Conservation (phyloP, 2,329 filamentous ascomycete genomes). For the Diplocarpon mali region DNA sequence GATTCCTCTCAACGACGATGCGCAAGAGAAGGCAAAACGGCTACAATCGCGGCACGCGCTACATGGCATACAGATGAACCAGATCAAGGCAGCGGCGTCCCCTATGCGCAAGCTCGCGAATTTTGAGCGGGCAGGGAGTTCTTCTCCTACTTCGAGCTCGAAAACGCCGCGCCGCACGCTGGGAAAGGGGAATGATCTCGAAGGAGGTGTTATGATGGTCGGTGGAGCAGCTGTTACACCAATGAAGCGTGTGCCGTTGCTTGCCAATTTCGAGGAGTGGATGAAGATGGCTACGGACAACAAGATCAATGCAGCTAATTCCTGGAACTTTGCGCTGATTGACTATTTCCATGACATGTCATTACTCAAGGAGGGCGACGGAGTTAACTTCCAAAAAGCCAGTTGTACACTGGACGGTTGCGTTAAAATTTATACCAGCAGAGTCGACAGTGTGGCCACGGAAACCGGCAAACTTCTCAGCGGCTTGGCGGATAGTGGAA, state of each 20-base stretch:
- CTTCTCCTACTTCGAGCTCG: conserved; percentile 43
- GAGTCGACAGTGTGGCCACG: conserved; percentile 95
- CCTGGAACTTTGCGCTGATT: conserved; percentile 99
- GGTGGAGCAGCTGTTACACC: conserved; percentile 74
- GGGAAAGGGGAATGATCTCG: conserved; percentile 33
- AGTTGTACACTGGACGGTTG: conserved; percentile 96
- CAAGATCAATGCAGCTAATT: conserved; percentile 96
- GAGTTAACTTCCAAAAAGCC: conserved; percentile 97
- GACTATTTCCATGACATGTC: conserved; percentile 99
- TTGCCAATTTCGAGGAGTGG: conserved; percentile 99
- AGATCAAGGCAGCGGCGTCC: conserved; percentile 72
- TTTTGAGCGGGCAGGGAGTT: conserved; percentile 47
- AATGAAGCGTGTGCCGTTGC: conserved; percentile 88
- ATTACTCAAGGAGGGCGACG: conserved; percentile 85
- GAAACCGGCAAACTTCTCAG: conserved; percentile 93
- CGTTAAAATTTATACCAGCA: conserved; percentile 97
- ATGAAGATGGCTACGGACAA: conserved; percentile 99
- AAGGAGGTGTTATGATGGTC: conserved; percentile 53
- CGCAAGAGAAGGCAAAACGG: conserved; percentile 78
- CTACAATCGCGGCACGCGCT: conserved; percentile 78
- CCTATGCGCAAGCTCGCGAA: conserved; percentile 55
- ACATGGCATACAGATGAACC: conserved; percentile 84
- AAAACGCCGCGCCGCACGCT: conserved; percentile 38
- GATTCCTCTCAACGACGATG: conserved; percentile 94
- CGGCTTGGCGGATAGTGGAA: conserved; percentile 77